Evolutionary conservation across 441 rosid genomes (phyloP).

Genomic region (Mallotus japonicus): DNA sequence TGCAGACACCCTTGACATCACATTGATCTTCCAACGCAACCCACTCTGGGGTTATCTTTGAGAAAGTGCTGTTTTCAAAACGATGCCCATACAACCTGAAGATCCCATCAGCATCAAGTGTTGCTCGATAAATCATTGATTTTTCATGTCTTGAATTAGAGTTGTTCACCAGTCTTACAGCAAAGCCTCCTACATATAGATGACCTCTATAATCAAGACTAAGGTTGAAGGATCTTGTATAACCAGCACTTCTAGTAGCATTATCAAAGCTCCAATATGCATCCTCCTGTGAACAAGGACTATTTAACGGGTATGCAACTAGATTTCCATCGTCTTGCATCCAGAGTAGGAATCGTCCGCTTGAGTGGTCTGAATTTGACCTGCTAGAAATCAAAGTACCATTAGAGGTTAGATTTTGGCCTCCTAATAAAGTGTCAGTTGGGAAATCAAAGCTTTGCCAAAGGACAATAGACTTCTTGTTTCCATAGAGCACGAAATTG

Average conservation of each 20-base stretch:
- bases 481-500: slow-evolving; percentile 28
- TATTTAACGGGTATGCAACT: slow-evolving; percentile 21
- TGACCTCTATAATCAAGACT: neutral
- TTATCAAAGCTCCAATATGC: neutral
- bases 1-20: slow-evolving; percentile 4
- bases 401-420: slow-evolving; percentile 11
- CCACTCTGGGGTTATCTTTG: neutral
- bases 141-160: neutral
- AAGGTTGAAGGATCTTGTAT: too few relatives aligned
- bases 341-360: slow-evolving; percentile 7
- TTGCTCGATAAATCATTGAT: slow-evolving; percentile 19
- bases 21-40: neutral
- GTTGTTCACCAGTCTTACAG: neutral
- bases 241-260: too few relatives aligned
- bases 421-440: slow-evolving; percentile 18
- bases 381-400: neutral
- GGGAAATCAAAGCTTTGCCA: slow-evolving; percentile 32
- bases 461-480: neutral
- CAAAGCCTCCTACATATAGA: neutral
- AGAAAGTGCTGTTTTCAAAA: neutral
- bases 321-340: slow-evolving; percentile 14
- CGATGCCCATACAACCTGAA: slow-evolving; percentile 26
- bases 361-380: slow-evolving; percentile 19
- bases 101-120: slow-evolving; percentile 26
- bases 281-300: neutral